phyloP scores from a whole-genome alignment of 192 early-diverging fungal species.

The Glomus cerebriforme region DNA sequence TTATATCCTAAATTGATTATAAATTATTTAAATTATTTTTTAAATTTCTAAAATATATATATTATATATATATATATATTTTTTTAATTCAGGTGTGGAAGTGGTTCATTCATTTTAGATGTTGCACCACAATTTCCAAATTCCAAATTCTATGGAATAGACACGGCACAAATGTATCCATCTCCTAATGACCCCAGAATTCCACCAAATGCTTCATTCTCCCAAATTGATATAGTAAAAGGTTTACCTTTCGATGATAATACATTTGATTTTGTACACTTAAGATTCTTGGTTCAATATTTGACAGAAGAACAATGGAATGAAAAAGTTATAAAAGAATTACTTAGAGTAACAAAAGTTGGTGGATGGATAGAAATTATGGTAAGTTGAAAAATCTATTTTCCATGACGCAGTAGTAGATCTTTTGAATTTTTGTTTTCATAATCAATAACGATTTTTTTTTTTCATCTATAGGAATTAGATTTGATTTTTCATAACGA shows the following conservation, averaged over 20 bases:
- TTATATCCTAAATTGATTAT: not conserved
- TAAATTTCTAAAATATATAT: not conserved
- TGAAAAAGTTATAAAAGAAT: constrained; percentile 31
- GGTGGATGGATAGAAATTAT: constrained; percentile 46
- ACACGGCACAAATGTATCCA: constrained; percentile 22
- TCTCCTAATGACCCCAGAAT: constrained; percentile 21
- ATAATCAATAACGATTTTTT: not conserved
- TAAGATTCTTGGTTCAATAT: constrained; percentile 23
- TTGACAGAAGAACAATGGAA: constrained; percentile 5
- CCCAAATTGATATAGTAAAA: constrained; percentile 40
- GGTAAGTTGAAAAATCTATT: constrained; percentile 22
- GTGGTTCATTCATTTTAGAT: constrained; percentile 3
- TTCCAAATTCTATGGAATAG: constrained; percentile 9
- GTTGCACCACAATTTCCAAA: constrained; percentile 1
- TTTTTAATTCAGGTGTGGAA: not conserved
- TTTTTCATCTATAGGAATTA: constrained; percentile 1
- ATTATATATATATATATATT: too few species aligned
- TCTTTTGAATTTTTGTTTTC: not conserved
- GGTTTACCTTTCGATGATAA: constrained; percentile 47
- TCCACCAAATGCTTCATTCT: constrained; percentile 34
- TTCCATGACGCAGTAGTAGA: not conserved
- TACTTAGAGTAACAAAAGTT: constrained; percentile 41
- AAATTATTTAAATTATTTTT: too few species aligned
- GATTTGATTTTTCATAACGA: not conserved
- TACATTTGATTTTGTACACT: constrained; percentile 50